phyloP scores from a whole-genome alignment of 768 basidiomycete species.

The Hypsizygus marmoreus region DNA sequence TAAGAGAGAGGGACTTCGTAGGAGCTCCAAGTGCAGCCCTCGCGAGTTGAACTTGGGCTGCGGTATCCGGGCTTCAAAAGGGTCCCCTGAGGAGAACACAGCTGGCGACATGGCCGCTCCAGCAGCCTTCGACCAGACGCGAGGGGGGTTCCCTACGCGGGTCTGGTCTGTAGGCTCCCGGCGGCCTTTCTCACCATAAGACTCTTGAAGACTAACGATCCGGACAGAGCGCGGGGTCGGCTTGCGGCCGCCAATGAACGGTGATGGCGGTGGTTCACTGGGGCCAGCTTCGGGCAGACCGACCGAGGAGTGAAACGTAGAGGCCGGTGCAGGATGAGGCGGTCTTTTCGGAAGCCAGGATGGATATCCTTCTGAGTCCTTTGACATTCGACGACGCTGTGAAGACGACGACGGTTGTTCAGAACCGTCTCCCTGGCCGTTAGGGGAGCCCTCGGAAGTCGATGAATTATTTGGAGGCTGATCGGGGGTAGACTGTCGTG shows the following conservation, averaged over 20 bases:
- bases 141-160: constrained; percentile 41
- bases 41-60: constrained; percentile 70
- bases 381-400: constrained; percentile 34
- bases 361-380: constrained; percentile 72
- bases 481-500: constrained; percentile 38
- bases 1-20: constrained; percentile 58
- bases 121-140: constrained; percentile 62
- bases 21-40: constrained; percentile 66
- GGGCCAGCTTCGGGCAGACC: constrained; percentile 35
- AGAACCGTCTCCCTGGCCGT: constrained; percentile 20
- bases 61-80: constrained; percentile 34
- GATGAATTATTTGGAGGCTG: constrained; percentile 25
- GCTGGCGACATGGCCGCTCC: constrained; percentile 44
- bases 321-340: constrained; percentile 72
- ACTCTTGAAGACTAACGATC: constrained; percentile 71
- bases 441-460: constrained; percentile 25
- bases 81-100: constrained; percentile 39
- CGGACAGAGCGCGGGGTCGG: constrained; percentile 81
- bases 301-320: constrained; percentile 63
- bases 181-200: constrained; percentile 40
- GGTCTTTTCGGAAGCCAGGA: constrained; percentile 84
- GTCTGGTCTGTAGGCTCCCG: constrained; percentile 56
- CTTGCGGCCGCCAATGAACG: constrained; percentile 63
- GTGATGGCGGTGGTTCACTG: constrained; percentile 29
- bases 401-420: constrained; percentile 35